Evolutionary conservation across 371 early-diverging fungal genomes (phyloP).

Genomic region (Funneliformis caledonium): DNA sequence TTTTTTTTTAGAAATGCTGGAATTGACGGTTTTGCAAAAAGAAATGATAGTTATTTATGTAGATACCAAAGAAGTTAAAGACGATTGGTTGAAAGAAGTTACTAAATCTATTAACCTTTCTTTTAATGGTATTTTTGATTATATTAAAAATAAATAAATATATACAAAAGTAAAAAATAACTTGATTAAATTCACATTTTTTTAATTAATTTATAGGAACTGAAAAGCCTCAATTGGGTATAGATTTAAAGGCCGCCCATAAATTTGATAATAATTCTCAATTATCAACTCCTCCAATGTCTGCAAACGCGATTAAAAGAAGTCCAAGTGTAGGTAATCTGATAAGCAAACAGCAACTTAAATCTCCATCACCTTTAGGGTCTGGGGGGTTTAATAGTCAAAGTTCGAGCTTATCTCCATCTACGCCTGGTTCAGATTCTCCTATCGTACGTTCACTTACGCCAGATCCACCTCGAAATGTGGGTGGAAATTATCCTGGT

Average conservation of each 20-base stretch:
- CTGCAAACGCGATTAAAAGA: not conserved
- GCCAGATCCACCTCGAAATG: slow-evolving; percentile 21
- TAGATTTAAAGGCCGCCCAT: not conserved
- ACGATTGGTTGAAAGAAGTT: slow-evolving; percentile 37
- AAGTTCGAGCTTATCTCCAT: not conserved
- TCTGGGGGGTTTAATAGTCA: not conserved
- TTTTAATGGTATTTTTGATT: slow-evolving; percentile 14
- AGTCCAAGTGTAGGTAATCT: not conserved
- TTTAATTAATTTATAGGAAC: slow-evolving; percentile 3
- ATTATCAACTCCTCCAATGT: not conserved
- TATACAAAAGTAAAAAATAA: too few species aligned
- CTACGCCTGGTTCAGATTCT: not conserved
- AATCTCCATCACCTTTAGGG: not conserved
- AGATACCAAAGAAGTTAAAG: slow-evolving; percentile 22
- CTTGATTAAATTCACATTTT: not conserved
- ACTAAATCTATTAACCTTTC: not conserved
- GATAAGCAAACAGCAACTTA: not conserved
- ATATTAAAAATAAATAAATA: not conserved
- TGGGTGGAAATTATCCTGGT: slow-evolving; percentile 25
- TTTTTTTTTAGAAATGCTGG: slow-evolving; percentile 30
- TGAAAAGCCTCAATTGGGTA: slow-evolving; percentile 13
- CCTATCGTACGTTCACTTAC: slow-evolving; percentile 20
- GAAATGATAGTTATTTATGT: slow-evolving; percentile 36
- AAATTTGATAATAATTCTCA: not conserved
- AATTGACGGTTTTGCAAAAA: slow-evolving; percentile 33